These are phyloP conservation scores for Pseudoneurospora amorphoporcata DNA, from an alignment of 495 filamentous ascomycete genomes.

Conservation along the genomic window DNA sequence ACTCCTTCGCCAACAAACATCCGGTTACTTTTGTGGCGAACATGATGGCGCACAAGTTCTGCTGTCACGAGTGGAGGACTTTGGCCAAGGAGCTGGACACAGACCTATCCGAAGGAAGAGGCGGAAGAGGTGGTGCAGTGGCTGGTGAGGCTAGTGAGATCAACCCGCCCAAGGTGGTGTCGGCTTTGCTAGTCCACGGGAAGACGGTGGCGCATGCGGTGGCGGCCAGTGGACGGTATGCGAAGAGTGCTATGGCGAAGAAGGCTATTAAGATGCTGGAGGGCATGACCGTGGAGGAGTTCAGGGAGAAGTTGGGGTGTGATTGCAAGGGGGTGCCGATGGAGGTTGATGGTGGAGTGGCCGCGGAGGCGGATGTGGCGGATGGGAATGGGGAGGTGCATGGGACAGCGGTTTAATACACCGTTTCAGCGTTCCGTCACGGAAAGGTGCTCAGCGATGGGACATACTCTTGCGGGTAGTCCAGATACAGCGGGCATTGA, in stretches of 20 bases:
- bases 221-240: constrained; percentile 55
- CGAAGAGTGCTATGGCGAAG: constrained; percentile 63
- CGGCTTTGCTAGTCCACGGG: constrained; percentile 70
- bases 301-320: constrained; percentile 50
- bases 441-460: neutral
- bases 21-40: constrained; percentile 47
- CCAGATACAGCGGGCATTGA: neutral
- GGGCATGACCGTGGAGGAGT: constrained; percentile 47
- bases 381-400: constrained; percentile 3
- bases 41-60: constrained; percentile 33
- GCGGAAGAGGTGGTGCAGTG: neutral
- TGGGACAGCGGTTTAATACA: constrained; percentile 5
- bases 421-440: neutral
- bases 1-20: constrained; percentile 81
- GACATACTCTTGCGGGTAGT: neutral
- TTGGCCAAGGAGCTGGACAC: constrained; percentile 9
- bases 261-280: constrained; percentile 51
- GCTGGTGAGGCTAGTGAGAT: constrained; percentile 26
- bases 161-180: constrained; percentile 44
- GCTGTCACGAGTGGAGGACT: constrained; percentile 38
- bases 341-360: neutral
- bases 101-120: neutral
- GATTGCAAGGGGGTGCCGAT: constrained; percentile 36
- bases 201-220: constrained; percentile 51
- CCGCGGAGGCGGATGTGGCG: neutral